phyloP scores from a whole-genome alignment of 192 early-diverging fungal genomes.

The Linnemannia schmuckeri region DNA sequence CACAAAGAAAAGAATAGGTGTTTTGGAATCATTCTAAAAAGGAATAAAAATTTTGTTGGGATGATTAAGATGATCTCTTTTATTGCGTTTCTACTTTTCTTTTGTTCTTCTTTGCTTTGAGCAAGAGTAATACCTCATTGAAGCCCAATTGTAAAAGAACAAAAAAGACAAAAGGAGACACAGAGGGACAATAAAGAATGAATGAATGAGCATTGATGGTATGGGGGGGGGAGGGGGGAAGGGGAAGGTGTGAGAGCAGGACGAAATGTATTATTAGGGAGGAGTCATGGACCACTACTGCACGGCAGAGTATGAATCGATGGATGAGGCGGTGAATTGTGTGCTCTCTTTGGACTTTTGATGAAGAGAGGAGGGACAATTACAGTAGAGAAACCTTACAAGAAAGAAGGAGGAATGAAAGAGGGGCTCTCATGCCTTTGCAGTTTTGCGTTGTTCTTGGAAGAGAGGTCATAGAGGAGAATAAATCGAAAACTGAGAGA shows the following conservation, averaged over 20 bases:
- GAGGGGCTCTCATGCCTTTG: background rate
- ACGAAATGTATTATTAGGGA: slow-evolving; percentile 8
- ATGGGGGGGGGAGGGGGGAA: no score
- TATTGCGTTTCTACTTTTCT: background rate
- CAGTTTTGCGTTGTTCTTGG: background rate
- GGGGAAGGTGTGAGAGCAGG: background rate
- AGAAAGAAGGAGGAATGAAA: background rate
- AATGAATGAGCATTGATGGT: background rate
- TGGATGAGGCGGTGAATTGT: background rate
- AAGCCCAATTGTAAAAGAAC: background rate
- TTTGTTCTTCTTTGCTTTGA: background rate
- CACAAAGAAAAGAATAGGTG: background rate
- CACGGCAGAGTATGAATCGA: background rate
- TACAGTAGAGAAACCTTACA: background rate
- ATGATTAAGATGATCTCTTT: background rate
- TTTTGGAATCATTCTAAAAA: no score
- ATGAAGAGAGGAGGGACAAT: background rate
- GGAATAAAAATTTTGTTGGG: background rate
- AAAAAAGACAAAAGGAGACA: no score
- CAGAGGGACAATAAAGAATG: no score
- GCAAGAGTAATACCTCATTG: background rate
- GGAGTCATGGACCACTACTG: background rate
- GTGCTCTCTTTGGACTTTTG: slow-evolving; percentile 11
- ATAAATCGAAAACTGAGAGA: background rate
- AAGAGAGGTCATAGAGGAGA: background rate